Conservation (phyloP, 345 rosid species). For the Lenwebbia sp. region DNA sequence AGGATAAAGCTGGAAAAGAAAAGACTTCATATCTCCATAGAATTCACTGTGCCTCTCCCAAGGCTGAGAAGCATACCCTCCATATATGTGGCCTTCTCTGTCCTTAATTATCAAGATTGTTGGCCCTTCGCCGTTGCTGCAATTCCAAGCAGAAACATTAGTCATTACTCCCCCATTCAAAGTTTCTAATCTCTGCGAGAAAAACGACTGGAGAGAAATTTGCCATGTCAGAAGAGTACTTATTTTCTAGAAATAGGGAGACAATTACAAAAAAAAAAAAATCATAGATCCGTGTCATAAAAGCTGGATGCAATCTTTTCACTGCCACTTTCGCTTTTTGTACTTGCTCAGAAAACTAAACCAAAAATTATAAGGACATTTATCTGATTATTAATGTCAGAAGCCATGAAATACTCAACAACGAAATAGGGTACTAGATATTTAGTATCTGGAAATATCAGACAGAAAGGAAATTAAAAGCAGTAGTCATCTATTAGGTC, state of each 20-base stretch:
- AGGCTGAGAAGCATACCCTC: slow-evolving; percentile 91
- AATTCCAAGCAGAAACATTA: slow-evolving; percentile 13
- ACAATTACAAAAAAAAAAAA: neutral
- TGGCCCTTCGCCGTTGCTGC: slow-evolving; percentile 59
- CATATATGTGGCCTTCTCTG: slow-evolving; percentile 64
- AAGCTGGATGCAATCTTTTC: neutral
- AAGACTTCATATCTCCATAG: slow-evolving; percentile 91
- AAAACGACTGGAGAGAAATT: neutral
- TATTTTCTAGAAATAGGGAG: neutral
- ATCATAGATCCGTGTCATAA: neutral
- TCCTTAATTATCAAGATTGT: slow-evolving; percentile 68
- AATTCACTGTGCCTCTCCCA: slow-evolving; percentile 82
- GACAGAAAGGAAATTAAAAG: neutral
- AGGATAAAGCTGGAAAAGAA: slow-evolving; percentile 76
- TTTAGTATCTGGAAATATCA: neutral
- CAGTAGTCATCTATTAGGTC: neutral
- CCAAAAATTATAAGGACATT: neutral
- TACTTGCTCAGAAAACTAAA: neutral
- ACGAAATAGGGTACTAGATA: neutral
- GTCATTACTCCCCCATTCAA: neutral
- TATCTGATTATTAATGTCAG: neutral
- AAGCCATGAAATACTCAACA: neutral
- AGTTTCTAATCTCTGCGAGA: neutral
- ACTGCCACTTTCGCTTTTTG: neutral
- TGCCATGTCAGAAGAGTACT: neutral